Evolutionary conservation across 805 yeast genomes (phyloP).

Genomic region (Kuraishia ogatae): DNA sequence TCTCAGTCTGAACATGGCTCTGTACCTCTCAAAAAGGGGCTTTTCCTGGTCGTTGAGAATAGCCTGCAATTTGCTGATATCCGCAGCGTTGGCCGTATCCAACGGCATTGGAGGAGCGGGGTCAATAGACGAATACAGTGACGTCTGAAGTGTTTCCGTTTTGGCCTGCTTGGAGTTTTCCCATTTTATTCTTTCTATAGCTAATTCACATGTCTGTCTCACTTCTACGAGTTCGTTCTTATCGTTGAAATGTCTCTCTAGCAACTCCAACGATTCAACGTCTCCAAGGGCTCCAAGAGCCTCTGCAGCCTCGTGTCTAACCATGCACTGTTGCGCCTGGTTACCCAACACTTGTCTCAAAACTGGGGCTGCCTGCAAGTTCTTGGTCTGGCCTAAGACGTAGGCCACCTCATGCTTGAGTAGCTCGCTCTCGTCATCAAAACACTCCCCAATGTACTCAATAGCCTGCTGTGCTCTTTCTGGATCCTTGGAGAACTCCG

Average conservation of each 20-base stretch:
- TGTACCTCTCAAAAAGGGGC: conserved; percentile 87
- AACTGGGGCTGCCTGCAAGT: conserved; percentile 66
- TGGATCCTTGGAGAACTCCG: conserved; percentile 47
- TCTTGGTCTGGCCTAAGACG: conserved; percentile 92
- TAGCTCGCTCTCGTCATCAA: conserved; percentile 74
- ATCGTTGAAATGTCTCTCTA: conserved; percentile 64
- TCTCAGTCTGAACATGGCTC: conserved; percentile 97
- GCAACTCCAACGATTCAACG: conserved; percentile 54
- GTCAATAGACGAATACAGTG: conserved; percentile 81
- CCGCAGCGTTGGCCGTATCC: conserved; percentile 32
- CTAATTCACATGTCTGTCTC: conserved; percentile 95
- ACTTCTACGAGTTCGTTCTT: conserved; percentile 66
- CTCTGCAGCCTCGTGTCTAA: conserved; percentile 98
- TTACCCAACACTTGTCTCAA: conserved; percentile 65
- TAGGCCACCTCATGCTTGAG: conserved; percentile 97
- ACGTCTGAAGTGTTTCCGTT: conserved; percentile 62
- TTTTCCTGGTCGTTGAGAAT: conserved; percentile 68
- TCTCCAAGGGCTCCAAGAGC: conserved; percentile 96
- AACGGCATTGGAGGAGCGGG: conserved; percentile 98
- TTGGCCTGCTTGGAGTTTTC: conserved; percentile 61
- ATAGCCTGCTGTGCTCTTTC: conserved; percentile 59
- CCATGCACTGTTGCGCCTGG: conserved; percentile 79
- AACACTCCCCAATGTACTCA: conserved; percentile 78
- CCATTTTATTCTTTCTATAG: conserved; percentile 93
- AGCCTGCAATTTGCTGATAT: conserved; percentile 55